These are phyloP conservation scores for Exophiala sp. DNA, from an alignment of 2,329 filamentous ascomycete genomes.

Conservation along the genomic window DNA sequence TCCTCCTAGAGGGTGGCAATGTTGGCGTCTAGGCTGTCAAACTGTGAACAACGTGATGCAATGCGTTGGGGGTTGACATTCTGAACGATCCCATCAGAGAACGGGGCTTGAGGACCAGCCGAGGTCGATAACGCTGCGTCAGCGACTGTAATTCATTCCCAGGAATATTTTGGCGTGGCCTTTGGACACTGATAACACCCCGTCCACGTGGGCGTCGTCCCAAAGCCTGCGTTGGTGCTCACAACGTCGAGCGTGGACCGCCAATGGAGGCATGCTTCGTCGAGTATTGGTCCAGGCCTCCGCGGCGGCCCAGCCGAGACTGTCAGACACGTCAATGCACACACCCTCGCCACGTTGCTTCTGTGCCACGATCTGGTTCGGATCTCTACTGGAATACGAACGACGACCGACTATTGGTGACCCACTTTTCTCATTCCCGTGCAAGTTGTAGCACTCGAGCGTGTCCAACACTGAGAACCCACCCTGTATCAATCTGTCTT, in stretches of 20 bases:
- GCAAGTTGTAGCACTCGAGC: too few relatives aligned
- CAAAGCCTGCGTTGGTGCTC: constrained; percentile 34
- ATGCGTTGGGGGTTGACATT: constrained; percentile 28
- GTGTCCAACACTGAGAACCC: too few relatives aligned
- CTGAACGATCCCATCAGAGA: constrained; percentile 21
- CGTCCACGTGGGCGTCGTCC: background rate
- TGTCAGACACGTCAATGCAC: constrained; percentile 47
- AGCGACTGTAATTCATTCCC: background rate
- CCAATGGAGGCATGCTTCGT: constrained; percentile 55
- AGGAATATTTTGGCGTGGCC: background rate
- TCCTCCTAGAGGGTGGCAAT: constrained; percentile 53
- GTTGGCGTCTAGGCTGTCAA: constrained; percentile 35
- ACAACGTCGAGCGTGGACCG: constrained; percentile 52
- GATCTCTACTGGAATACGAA: constrained; percentile 55
- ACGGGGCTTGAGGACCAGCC: constrained; percentile 7
- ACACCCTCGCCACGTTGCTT: constrained; percentile 19
- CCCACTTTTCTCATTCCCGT: constrained; percentile 68
- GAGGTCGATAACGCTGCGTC: background rate
- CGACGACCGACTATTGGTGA: constrained; percentile 58
- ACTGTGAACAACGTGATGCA: constrained; percentile 35
- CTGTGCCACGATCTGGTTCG: constrained; percentile 38
- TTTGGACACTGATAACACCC: background rate
- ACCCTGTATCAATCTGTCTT: constrained; percentile 46
- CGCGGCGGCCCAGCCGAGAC: constrained; percentile 54
- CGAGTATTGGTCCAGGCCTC: constrained; percentile 51